Evolutionary conservation across 108 stramenopile species (phyloP).

Genomic region (Fragilaria radians): DNA sequence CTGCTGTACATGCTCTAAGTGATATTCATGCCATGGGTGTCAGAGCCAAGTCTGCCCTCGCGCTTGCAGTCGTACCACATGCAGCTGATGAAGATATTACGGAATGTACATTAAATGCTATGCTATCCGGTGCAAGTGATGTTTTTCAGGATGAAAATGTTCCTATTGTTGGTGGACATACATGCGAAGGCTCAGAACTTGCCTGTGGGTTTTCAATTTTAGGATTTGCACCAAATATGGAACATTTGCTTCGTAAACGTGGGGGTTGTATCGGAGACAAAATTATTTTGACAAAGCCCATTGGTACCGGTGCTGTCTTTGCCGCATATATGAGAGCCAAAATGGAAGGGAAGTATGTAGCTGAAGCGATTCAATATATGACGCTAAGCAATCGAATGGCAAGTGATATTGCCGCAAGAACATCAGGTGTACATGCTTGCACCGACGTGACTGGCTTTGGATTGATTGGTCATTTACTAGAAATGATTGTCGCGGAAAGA

Average conservation of each 20-base stretch:
- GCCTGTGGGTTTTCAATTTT: slow-evolving; percentile 45
- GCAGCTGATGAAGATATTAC: slow-evolving; percentile 21
- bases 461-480: slow-evolving; percentile 47
- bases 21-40: slow-evolving; percentile 67
- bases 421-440: slow-evolving; percentile 12
- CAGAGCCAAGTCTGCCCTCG: slow-evolving; percentile 34
- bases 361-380: slow-evolving; percentile 15
- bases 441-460: slow-evolving; percentile 76
- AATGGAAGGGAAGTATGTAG: slow-evolving; percentile 15
- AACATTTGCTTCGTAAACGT: slow-evolving; percentile 27
- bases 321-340: slow-evolving; percentile 53
- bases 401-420: slow-evolving; percentile 12
- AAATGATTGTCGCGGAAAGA: slow-evolving; percentile 37
- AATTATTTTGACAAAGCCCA: slow-evolving; percentile 50
- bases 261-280: slow-evolving; percentile 29
- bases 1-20: slow-evolving; percentile 57
- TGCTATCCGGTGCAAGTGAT: slow-evolving; percentile 40
- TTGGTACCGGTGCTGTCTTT: slow-evolving; percentile 62
- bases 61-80: slow-evolving; percentile 32
- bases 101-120: slow-evolving; percentile 34
- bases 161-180: slow-evolving; percentile 61
- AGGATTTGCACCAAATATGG: slow-evolving; percentile 16
- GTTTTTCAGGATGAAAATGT: slow-evolving; percentile 36
- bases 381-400: slow-evolving; percentile 10
- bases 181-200: slow-evolving; percentile 54